Base-by-base conservation (phyloP, 208 protist species). In the Leishmania arabica region DNA sequence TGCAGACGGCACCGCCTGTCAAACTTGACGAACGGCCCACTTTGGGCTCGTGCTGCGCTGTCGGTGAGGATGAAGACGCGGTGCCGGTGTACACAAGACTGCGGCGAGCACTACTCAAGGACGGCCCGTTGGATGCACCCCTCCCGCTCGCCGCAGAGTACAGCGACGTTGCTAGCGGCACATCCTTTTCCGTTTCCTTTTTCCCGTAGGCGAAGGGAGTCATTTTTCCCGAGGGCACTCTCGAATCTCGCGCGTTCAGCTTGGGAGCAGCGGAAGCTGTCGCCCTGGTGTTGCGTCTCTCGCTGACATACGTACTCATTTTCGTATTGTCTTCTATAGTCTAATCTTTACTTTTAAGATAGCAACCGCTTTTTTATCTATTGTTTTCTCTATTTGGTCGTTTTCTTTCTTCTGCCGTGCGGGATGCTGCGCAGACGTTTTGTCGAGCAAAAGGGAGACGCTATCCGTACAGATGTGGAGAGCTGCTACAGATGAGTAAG, bases 251-350 rank as follows among this genome's bases (percentile, higher is more conserved):
- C 15, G 74, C 9, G 15, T 75, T 86, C 45, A 82, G 37, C 34
- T 24, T 68, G 11, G 82, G 74, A 6, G 34, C 82, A 15, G 54
- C 6, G 40, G 78, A 37, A 42, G 71, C 82, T 19, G 58, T 37
- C 24, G 54, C 37, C 27, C 54, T 74, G n/a, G 42, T 77, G 15
- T 62, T 79, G 11, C 47, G 77, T 8, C 62, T n/a, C 72, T 82
- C 82, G 5, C 62, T 78, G 17, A 53, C 37, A 58, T 53, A 64
- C n/a, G 47, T 51, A 42, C 40, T 81, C 81, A 85, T 85, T 21
- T 13, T 37, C 17, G 6, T 27, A 24, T 77, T 24, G 21, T 31
- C 40, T 37, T 53, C 40, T 78, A 66, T 62, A 49, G 37, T 37
- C 75, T 76, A 76, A 9, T 76, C 31, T 62, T 42, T 11, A 76